Base-by-base conservation (phyloP, 192 early-diverging fungal genomes). In the Piromyces finnis region DNA sequence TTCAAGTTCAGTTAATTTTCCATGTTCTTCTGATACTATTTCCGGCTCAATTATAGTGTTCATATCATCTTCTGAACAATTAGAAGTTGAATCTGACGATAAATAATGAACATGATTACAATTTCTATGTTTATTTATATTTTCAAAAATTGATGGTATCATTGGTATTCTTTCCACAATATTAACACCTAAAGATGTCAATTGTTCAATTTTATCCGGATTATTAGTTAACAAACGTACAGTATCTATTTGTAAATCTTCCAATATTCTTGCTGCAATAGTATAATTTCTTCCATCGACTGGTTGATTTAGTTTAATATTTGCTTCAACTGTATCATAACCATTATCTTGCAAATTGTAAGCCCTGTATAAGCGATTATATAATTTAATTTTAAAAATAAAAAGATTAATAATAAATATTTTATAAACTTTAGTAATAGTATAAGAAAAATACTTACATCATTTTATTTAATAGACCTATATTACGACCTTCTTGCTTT, bases 321-420 rank as follows among this genome's bases (percentile, higher is more conserved):
- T 99, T 77, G 97, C 97, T 68, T 90, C 90, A 29, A 96, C 91
- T 0, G 97, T 99, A 83, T 99, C 96, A 82, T 95, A 92, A 30
- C 97, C 97, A 80, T 94, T 86, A 85, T 99, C 97, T 82, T 97
- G 96, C 35, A 99, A 86, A 83, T 99, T 99, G 85, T 99, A 99
- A 15, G 97, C 97, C 83, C 94, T 94, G 81, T 12, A 32, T 32
- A n/a, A n/a, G n/a, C n/a, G n/a, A n/a, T n/a, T n/a, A n/a, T n/a
- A n/a, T n/a, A n/a, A n/a, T n/a, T n/a, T n/a, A n/a, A n/a, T 15
- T 68, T 79, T 26, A 28, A 13, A 82, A 51, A 79, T 81, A 27
- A 18, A 6, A 11, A 27, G 3, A 26, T 7, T 35, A 84, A n/a
- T 82, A 36, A 17, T 80, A 80, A 84, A 41, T 83, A 32, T 22